Conservation (phyloP, 1,139 yeast genomes). For the Pneumocystis wakefieldiae region DNA sequence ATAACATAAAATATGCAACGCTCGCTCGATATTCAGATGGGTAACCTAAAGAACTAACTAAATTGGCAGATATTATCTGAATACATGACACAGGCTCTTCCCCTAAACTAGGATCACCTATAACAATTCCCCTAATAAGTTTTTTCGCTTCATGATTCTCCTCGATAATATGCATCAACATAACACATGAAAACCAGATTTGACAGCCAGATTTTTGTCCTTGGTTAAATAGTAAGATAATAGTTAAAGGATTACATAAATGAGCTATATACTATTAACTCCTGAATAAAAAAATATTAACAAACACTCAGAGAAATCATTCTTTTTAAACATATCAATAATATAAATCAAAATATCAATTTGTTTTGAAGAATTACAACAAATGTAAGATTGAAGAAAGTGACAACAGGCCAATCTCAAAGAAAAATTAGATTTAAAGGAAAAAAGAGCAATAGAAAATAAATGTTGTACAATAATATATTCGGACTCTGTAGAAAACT, state of each 20-base stretch:
- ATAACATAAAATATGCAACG: constrained; percentile 60
- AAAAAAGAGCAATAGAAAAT: constrained; percentile 2
- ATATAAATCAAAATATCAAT: constrained; percentile 48
- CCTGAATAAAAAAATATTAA: background rate
- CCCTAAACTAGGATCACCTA: constrained; percentile 49
- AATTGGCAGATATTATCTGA: constrained; percentile 65
- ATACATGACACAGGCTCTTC: constrained; percentile 64
- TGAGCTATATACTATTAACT: constrained; percentile 28
- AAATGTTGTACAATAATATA: constrained; percentile 3
- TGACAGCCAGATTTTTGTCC: constrained; percentile 69
- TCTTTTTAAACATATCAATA: constrained; percentile 30
- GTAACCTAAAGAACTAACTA: constrained; percentile 48
- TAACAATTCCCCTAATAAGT: constrained; percentile 38
- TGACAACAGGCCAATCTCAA: constrained; percentile 7
- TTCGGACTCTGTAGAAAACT: background rate
- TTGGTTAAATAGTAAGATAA: constrained; percentile 27
- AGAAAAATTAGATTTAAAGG: constrained; percentile 5
- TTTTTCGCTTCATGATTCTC: constrained; percentile 38
- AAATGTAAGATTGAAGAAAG: constrained; percentile 31
- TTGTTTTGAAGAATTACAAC: constrained; percentile 49
- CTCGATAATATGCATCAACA: constrained; percentile 48
- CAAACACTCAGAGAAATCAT: background rate
- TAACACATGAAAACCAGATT: constrained; percentile 67
- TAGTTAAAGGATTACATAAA: constrained; percentile 38
- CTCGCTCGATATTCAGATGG: constrained; percentile 60